These are phyloP conservation scores for Silene conica DNA, from an alignment of 148 eudicot genomes.

Conservation along the genomic window DNA sequence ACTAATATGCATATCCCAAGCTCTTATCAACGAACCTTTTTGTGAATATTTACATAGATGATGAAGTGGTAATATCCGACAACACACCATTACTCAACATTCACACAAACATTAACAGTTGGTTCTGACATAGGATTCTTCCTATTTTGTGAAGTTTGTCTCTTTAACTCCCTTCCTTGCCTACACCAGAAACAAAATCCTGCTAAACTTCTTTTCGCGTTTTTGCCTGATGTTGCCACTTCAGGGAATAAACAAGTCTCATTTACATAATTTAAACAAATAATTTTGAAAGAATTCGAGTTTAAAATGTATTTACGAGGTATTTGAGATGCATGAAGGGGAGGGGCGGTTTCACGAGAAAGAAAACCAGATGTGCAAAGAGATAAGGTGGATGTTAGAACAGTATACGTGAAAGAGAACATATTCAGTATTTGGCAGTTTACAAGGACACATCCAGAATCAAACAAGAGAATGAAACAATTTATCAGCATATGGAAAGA, in stretches of 20 bases:
- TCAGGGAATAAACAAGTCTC: neutral
- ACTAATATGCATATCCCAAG: neutral
- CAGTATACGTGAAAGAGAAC: neutral
- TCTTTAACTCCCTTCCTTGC: neutral
- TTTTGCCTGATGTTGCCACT: neutral
- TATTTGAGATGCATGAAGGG: neutral
- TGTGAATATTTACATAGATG: neutral
- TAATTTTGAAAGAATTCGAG: neutral
- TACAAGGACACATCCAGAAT: neutral
- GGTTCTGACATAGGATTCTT: neutral
- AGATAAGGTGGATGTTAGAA: neutral
- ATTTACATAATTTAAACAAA: neutral
- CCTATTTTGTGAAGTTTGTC: neutral
- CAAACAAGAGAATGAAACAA: neutral
- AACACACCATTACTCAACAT: neutral
- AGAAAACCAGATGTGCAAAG: neutral
- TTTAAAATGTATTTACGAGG: neutral
- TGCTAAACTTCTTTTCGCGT: neutral
- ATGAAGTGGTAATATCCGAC: neutral
- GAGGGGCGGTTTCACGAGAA: neutral
- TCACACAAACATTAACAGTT: neutral
- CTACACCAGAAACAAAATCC: neutral
- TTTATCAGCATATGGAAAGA: neutral
- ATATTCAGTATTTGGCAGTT: neutral
- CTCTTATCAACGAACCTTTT: neutral